phyloP scores from a whole-genome alignment of 2,329 filamentous ascomycete genomes.

The Penicillium oxalicum region DNA sequence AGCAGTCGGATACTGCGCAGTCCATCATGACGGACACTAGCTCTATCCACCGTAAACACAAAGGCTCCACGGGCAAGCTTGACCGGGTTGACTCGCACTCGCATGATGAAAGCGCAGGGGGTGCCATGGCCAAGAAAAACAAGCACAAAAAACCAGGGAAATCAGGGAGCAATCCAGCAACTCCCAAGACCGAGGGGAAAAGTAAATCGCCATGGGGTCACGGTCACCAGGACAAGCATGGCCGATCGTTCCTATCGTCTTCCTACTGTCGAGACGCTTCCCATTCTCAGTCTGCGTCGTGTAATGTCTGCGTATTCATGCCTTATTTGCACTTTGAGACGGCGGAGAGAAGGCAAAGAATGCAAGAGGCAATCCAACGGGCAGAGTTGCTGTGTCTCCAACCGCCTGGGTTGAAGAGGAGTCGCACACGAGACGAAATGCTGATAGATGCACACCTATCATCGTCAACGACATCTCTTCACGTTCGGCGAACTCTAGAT shows the following conservation, averaged over 20 bases:
- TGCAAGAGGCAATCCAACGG: slow-evolving; percentile 50
- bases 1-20: slow-evolving; percentile 11
- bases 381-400: slow-evolving; percentile 23
- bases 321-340: slow-evolving; percentile 63
- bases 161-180: slow-evolving; percentile 16
- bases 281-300: slow-evolving; percentile 11
- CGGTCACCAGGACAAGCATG: slow-evolving; percentile 26
- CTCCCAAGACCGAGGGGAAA: slow-evolving; percentile 22
- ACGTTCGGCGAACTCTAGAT: slow-evolving; percentile 58
- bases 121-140: slow-evolving; percentile 23
- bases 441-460: slow-evolving; percentile 35
- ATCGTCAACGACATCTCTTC: slow-evolving; percentile 36
- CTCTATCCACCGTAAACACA: slow-evolving; percentile 23
- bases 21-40: slow-evolving; percentile 10
- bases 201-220: slow-evolving; percentile 31
- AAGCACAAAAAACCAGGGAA: slow-evolving; percentile 27
- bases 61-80: slow-evolving; percentile 18
- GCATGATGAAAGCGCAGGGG: slow-evolving; percentile 21
- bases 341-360: slow-evolving; percentile 48
- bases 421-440: slow-evolving; percentile 29
- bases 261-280: slow-evolving; percentile 32
- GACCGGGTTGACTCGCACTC: slow-evolving; percentile 23
- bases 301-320: slow-evolving; percentile 47
- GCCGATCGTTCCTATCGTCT: slow-evolving; percentile 25
- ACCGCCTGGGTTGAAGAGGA: slow-evolving; percentile 24